phyloP scores from a whole-genome alignment of 2,329 filamentous ascomycete species.

The Cryoendolithus antarcticus region DNA sequence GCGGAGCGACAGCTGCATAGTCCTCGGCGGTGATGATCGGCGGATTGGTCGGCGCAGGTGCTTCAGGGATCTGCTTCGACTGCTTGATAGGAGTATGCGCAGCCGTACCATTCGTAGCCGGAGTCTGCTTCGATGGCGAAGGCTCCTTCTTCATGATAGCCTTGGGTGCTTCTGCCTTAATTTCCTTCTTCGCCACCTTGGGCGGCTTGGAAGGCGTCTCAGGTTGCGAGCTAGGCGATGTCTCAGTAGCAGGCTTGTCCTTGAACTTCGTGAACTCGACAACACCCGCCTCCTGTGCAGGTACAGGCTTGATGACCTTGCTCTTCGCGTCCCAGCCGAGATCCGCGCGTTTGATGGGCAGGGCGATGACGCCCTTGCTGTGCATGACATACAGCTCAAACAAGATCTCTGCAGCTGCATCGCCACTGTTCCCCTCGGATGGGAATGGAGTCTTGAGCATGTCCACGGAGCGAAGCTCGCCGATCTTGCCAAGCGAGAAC shows the following conservation, averaged over 20 bases:
- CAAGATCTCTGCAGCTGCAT: conserved; percentile 60
- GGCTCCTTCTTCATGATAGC: conserved; percentile 5
- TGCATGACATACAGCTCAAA: conserved; percentile 98
- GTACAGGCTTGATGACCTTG: conserved; percentile 67
- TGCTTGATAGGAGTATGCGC: not conserved
- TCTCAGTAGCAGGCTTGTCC: conserved; percentile 14
- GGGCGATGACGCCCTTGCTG: conserved; percentile 86
- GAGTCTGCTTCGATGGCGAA: not conserved
- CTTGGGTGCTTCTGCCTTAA: conserved; percentile 4
- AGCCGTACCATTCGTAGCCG: conserved; percentile 8
- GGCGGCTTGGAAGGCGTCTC: conserved; percentile 12
- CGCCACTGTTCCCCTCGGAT: conserved; percentile 44
- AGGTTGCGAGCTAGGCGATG: conserved; percentile 8
- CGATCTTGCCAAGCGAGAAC: conserved; percentile 80
- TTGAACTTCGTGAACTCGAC: conserved; percentile 61
- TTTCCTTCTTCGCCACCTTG: conserved; percentile 7
- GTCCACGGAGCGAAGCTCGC: conserved; percentile 77
- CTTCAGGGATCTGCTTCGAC: conserved; percentile 14
- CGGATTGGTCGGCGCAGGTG: conserved; percentile 15
- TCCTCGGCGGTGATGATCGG: conserved; percentile 25
- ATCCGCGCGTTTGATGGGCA: conserved; percentile 77
- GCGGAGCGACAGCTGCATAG: conserved; percentile 28
- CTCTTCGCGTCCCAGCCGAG: conserved; percentile 85
- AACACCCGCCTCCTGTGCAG: conserved; percentile 61
- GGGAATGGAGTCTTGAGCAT: conserved; percentile 63